Percentiles rank a stretch among this genome's conserved stretches.
These are phyloP conservation scores for Chaetomium cochliodes DNA, from an alignment of 495 filamentous ascomycete species.

Conservation along the genomic window DNA sequence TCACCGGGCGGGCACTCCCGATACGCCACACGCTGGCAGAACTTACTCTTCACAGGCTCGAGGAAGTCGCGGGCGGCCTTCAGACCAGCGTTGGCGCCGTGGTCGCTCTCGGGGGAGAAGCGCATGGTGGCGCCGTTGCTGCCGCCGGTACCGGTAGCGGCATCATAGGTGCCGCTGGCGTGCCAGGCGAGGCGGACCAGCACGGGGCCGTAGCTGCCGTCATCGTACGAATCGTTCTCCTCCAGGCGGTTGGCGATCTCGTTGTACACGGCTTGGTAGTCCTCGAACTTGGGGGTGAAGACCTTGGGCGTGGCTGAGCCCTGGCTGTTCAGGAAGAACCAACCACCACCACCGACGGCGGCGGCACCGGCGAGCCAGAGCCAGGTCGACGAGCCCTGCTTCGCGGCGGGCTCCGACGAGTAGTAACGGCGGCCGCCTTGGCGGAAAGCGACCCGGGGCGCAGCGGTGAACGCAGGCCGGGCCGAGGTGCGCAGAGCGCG, in stretches of 20 bases:
- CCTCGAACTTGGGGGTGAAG: conserved; percentile 73
- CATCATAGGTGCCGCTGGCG: conserved; percentile 84
- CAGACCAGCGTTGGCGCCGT: conserved; percentile 93
- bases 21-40: neutral
- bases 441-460: conserved; percentile 61
- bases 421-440: conserved; percentile 70
- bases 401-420: conserved; percentile 63
- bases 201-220: conserved; percentile 93
- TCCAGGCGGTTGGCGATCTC: conserved; percentile 75
- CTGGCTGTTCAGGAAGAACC: conserved; percentile 60
- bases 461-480: conserved; percentile 47
- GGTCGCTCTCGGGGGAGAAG: conserved; percentile 85
- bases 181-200: conserved; percentile 85
- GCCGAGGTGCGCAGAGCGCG: conserved; percentile 59
- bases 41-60: conserved; percentile 77
- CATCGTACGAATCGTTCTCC: conserved; percentile 92
- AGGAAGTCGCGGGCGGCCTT: conserved; percentile 87
- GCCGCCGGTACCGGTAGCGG: conserved; percentile 84
- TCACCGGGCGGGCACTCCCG: neutral
- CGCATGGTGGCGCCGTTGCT: conserved; percentile 98
- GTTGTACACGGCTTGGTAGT: conserved; percentile 97
- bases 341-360: conserved; percentile 63
- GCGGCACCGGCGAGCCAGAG: conserved; percentile 52
- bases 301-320: conserved; percentile 49
- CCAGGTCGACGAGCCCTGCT: conserved; percentile 49